Evolutionary conservation across 2,329 filamentous ascomycete genomes (phyloP).

Genomic region (Fusarium verrucosum): DNA sequence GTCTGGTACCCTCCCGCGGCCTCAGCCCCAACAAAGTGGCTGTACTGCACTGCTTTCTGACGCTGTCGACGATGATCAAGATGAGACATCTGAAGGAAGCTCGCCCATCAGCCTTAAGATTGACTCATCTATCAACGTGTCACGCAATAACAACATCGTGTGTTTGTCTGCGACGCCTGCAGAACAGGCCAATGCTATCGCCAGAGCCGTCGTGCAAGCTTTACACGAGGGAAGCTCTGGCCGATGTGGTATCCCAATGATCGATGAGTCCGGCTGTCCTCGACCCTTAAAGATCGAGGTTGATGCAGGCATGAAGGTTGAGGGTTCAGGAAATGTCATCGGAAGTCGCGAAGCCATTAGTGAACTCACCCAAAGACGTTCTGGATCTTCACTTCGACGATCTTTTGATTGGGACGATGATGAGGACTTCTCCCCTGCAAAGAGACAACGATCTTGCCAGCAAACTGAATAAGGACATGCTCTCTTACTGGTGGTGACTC

Average conservation of each 20-base stretch:
- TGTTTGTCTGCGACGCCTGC: conserved; percentile 53
- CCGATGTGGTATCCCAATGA: conserved; percentile 56
- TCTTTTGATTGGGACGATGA: conserved; percentile 33
- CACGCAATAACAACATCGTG: conserved; percentile 60
- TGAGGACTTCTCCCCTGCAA: conserved; percentile 27
- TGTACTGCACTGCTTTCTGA: conserved; percentile 11
- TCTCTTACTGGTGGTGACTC: too few species aligned
- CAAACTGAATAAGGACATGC: not conserved
- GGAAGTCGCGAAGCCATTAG: conserved; percentile 48
- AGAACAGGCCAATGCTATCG: conserved; percentile 54
- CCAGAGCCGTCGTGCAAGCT: conserved; percentile 56
- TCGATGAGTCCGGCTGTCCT: conserved; percentile 55
- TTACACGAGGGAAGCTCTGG: conserved; percentile 55
- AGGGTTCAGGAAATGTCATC: conserved; percentile 57
- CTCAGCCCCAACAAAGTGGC: conserved; percentile 15
- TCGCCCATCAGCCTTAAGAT: conserved; percentile 59
- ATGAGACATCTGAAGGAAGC: conserved; percentile 38
- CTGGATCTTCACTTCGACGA: conserved; percentile 20
- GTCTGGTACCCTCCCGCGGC: not conserved
- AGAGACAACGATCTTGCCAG: conserved; percentile 39
- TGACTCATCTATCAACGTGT: conserved; percentile 58
- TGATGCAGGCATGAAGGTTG: conserved; percentile 56
- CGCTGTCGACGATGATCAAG: conserved; percentile 26
- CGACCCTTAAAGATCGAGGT: conserved; percentile 56
- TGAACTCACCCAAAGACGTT: conserved; percentile 42